These are phyloP conservation scores for Ophiostoma sp. DNA, from an alignment of 2,329 filamentous ascomycete genomes.

Conservation along the genomic window DNA sequence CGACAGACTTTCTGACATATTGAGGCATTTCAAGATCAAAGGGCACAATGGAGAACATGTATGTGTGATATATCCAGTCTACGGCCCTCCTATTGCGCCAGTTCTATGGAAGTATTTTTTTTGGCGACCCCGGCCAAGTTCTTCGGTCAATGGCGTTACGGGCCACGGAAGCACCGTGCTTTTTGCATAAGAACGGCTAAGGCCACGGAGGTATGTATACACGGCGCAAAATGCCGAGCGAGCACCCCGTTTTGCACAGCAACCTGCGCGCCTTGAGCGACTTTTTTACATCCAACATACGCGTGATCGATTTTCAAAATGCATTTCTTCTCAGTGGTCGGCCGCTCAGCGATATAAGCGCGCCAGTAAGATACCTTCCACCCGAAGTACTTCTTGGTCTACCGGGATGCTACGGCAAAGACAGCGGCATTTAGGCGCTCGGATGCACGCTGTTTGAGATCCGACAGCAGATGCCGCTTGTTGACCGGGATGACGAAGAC, in stretches of 20 bases:
- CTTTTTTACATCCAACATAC: neutral
- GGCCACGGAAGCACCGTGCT: neutral
- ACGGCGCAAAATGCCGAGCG: no score
- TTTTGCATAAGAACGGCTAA: neutral
- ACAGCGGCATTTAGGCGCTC: neutral
- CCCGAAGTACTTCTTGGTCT: neutral
- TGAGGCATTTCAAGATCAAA: neutral
- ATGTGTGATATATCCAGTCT: neutral
- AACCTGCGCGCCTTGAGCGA: neutral
- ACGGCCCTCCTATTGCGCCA: neutral
- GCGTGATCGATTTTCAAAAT: neutral
- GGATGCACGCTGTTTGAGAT: neutral
- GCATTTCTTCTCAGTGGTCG: neutral
- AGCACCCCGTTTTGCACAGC: no score
- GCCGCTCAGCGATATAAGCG: neutral
- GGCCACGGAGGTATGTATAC: neutral
- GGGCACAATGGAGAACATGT: neutral
- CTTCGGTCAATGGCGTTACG: neutral
- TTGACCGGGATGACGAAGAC: neutral
- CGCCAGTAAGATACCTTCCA: neutral
- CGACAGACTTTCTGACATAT: no score
- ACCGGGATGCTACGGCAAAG: neutral
- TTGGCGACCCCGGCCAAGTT: neutral
- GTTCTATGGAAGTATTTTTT: neutral
- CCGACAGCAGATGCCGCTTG: neutral